Evolutionary conservation across 768 basidiomycete species (phyloP).

Genomic region (Cystofilobasidium ferigula): DNA sequence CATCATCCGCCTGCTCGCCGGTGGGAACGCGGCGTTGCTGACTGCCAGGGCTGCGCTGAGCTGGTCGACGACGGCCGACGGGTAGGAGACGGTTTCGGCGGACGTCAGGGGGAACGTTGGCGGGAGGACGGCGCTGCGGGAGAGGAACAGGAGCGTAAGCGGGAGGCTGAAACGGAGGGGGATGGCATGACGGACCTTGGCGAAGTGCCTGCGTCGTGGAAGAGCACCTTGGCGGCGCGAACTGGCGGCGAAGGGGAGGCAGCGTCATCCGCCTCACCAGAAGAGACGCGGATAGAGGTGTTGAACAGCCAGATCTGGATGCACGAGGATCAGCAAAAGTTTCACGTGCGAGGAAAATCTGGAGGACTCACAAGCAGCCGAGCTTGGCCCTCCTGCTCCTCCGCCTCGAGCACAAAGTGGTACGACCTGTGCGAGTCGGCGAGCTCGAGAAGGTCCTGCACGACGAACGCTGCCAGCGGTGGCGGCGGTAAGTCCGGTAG

Average conservation of each 20-base stretch:
- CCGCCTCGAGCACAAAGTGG: slow-evolving; percentile 77
- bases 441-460: slow-evolving; percentile 82
- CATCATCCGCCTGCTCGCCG: slow-evolving; percentile 32
- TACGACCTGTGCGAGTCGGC: slow-evolving; percentile 87
- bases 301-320: slow-evolving; percentile 88
- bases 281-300: slow-evolving; percentile 69
- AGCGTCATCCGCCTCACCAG: slow-evolving; percentile 49
- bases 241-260: slow-evolving; percentile 49
- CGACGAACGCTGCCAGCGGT: slow-evolving; percentile 76
- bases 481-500: slow-evolving; percentile 37
- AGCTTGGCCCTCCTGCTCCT: slow-evolving; percentile 62
- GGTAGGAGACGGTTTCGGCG: slow-evolving; percentile 78
- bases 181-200: neutral
- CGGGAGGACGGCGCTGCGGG: neutral
- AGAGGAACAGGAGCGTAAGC: neutral
- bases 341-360: neutral
- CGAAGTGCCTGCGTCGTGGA: neutral
- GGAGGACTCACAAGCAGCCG: slow-evolving; percentile 57
- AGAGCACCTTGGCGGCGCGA: slow-evolving; percentile 13
- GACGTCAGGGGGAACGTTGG: slow-evolving; percentile 3
- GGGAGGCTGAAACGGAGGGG: neutral
- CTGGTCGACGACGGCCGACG: slow-evolving; percentile 61
- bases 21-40: slow-evolving; percentile 45
- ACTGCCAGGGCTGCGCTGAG: slow-evolving; percentile 60
- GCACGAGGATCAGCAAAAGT: neutral